A percentile compares a stretch with the other conserved stretches of the same genome.
These are phyloP conservation scores for Inonotus hispidus DNA, from an alignment of 1,284 basidiomycete species.

Conservation along the genomic window DNA sequence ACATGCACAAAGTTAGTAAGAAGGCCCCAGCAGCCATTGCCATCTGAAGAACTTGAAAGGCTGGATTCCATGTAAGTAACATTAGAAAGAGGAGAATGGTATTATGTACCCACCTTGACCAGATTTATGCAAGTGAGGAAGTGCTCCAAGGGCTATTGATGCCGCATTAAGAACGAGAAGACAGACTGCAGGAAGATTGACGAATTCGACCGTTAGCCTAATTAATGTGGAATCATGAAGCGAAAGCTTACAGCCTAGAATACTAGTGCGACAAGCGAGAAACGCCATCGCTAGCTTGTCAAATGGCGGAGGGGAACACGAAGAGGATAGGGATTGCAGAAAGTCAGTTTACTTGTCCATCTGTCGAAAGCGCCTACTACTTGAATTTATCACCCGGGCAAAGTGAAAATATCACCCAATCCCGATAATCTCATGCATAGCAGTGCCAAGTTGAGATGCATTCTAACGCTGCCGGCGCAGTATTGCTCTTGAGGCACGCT, in stretches of 20 bases:
- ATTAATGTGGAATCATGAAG: neutral
- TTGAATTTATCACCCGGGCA: neutral
- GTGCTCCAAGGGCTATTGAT: conserved; percentile 10
- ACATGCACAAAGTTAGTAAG: conserved; percentile 8
- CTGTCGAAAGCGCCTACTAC: neutral
- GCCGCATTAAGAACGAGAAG: conserved; percentile 12
- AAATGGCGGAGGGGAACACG: neutral
- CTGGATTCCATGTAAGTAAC: neutral
- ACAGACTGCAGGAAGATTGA: neutral
- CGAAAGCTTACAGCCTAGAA: neutral
- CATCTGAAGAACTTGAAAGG: conserved; percentile 13
- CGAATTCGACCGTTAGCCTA: neutral
- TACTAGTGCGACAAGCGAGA: conserved; percentile 1
- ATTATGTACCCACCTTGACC: neutral
- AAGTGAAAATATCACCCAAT: neutral
- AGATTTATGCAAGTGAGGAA: conserved; percentile 6
- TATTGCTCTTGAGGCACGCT: neutral
- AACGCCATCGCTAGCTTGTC: neutral
- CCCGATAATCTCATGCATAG: neutral
- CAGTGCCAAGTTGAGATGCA: neutral
- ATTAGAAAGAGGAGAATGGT: neutral
- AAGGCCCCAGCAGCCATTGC: conserved; percentile 4
- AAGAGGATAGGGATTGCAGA: neutral
- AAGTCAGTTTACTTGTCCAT: neutral
- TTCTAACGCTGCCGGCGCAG: neutral